Evolutionary conservation across 1,284 basidiomycete genomes (phyloP), one percentile per base, ranked within the genome.

Genomic region (Mycena sp.): DNA sequence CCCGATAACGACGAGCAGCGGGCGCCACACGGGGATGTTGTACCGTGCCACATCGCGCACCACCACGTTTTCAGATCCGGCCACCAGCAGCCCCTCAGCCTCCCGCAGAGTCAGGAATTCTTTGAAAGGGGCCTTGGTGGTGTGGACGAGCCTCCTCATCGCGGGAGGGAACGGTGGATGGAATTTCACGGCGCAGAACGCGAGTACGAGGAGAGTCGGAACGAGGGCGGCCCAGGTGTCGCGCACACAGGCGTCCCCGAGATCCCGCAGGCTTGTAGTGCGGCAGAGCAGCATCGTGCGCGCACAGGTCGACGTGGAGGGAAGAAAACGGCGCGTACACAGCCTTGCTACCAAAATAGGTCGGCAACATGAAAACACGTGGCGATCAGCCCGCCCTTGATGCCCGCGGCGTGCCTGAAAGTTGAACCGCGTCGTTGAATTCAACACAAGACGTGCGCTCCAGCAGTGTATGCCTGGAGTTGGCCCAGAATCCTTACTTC

Each of bases 41-140:
- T 59, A 46, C 13, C 72, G 72, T 46, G 71, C 57, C 10, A 65
- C 69, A 8, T 56, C 72, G 25, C 76, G 78, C 5, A 78, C 78
- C 14, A 77, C 77, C 3, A 75, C 38, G 10, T 30, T 39, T 6
- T 13, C 66, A 11, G 16, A 6, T 30, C 25, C 66, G 3, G 62
- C 18, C 3, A 38, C 20, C 22, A 76, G 76, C 0, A 76, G 74
- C 20, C 80, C 76, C 41, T 81, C 78, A 0, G 91, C 90, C 78
- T 92, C 91, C n/a, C 82, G 77, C 1, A 92, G 81, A 0, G 87
- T 85, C 14, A 93, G 74, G 75, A 86, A 92, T 4, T 81, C 76
- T 22, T 76, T 73, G 76, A 91, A 86, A 0, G 84, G 85, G 4
- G 74, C 59, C 46, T 78, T 78, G 68, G 86, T 38, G 4, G 78